Conservation (phyloP, 148 eudicot genomes). For the Chenopodium suecicum region DNA sequence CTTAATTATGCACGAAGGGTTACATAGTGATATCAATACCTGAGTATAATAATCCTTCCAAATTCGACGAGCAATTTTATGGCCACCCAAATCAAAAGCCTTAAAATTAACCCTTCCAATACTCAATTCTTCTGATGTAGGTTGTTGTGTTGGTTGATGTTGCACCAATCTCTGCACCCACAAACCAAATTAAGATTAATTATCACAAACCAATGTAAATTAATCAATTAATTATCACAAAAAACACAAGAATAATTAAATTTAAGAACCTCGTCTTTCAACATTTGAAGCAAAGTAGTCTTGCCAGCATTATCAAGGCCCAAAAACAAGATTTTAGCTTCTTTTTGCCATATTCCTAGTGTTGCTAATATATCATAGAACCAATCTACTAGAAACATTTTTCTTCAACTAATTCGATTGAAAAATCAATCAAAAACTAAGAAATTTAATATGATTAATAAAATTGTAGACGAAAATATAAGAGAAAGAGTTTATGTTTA, state of each 20-base stretch:
- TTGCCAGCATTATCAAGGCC: slow-evolving; percentile 55
- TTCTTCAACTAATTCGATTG: no score
- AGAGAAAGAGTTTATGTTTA: not conserved
- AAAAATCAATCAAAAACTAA: no score
- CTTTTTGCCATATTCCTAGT: slow-evolving; percentile 44
- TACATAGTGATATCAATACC: slow-evolving; percentile 21
- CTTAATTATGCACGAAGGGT: no score
- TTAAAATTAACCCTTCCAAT: slow-evolving; percentile 70
- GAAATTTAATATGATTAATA: no score
- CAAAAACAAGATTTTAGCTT: slow-evolving; percentile 46
- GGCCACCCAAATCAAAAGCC: slow-evolving; percentile 85
- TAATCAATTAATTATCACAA: not conserved
- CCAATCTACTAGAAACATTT: slow-evolving; percentile 42
- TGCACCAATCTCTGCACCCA: slow-evolving; percentile 54
- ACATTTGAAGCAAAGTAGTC: slow-evolving; percentile 43
- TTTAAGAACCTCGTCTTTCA: slow-evolving; percentile 39
- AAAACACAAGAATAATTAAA: not conserved
- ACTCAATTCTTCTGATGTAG: slow-evolving; percentile 74
- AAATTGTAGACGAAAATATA: not conserved
- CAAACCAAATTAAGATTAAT: no score
- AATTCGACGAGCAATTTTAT: slow-evolving; percentile 68
- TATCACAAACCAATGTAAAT: slow-evolving; percentile 1
- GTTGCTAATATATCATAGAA: slow-evolving; percentile 40
- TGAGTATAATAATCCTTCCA: slow-evolving; percentile 76
- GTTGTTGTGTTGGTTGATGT: slow-evolving; percentile 74